These are phyloP conservation scores for Chloromonas sp. DNA, from an alignment of 163 green algal genomes.

Conservation along the genomic window DNA sequence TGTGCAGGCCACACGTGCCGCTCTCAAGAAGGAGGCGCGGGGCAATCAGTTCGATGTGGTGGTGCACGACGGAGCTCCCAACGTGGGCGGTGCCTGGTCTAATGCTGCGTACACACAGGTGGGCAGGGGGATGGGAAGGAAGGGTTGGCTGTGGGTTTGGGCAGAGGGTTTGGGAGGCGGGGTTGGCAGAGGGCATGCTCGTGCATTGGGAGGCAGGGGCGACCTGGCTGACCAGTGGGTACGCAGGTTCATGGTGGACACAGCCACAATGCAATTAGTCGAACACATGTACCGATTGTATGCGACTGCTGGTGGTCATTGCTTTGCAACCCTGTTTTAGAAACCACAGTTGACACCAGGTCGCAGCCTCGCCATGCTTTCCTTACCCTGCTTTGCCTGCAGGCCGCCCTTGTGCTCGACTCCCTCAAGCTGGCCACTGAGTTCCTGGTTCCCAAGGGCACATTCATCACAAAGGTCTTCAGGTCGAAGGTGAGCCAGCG, in stretches of 20 bases:
- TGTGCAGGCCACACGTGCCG: slow-evolving; percentile 34
- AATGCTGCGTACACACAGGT: slow-evolving; percentile 86
- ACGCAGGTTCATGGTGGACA: too few relatives aligned
- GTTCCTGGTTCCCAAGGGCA: slow-evolving; percentile 81
- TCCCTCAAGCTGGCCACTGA: slow-evolving; percentile 85
- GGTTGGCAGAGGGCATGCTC: too few relatives aligned
- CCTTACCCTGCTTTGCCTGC: slow-evolving; percentile 1
- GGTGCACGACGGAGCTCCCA: slow-evolving; percentile 94
- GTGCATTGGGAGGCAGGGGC: too few relatives aligned
- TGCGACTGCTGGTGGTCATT: too few relatives aligned
- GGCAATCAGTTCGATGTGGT: slow-evolving; percentile 85
- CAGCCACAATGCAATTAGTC: too few relatives aligned
- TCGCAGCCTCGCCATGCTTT: too few relatives aligned
- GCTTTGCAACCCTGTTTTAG: too few relatives aligned
- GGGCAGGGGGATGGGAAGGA: not conserved
- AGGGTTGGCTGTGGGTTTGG: too few relatives aligned
- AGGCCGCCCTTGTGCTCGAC: slow-evolving; percentile 89
- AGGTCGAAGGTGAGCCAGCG: slow-evolving; percentile 27
- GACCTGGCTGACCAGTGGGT: too few relatives aligned
- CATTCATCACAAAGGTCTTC: slow-evolving; percentile 97
- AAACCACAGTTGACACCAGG: too few relatives aligned
- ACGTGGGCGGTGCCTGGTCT: slow-evolving; percentile 92
- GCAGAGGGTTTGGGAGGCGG: too few relatives aligned
- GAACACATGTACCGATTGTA: too few relatives aligned
- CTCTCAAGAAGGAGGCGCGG: slow-evolving; percentile 74